Percentiles rank a stretch among this genome's conserved stretches.
Conservation (phyloP, 495 filamentous ascomycete species). For the Daldinia grandis region DNA sequence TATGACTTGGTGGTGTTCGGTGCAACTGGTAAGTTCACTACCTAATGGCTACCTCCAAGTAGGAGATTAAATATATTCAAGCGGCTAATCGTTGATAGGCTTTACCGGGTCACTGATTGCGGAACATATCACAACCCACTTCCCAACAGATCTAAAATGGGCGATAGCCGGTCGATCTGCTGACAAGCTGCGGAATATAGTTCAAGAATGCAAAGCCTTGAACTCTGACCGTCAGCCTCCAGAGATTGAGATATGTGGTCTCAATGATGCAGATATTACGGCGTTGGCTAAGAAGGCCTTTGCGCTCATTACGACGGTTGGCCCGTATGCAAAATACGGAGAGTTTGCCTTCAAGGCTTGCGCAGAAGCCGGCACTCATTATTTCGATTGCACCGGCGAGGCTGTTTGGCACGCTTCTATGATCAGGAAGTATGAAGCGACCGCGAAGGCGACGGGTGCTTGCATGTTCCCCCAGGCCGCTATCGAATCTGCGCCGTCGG, state of each 20-base stretch:
- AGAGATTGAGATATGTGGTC: slow-evolving; percentile 54
- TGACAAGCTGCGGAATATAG: slow-evolving; percentile 73
- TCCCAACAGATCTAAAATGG: slow-evolving; percentile 87
- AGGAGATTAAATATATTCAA: slow-evolving; percentile 1
- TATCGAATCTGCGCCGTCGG: slow-evolving; percentile 84
- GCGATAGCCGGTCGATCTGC: slow-evolving; percentile 84
- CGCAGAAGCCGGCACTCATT: slow-evolving; percentile 86
- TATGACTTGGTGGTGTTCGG: slow-evolving; percentile 89
- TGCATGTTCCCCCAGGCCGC: slow-evolving; percentile 89
- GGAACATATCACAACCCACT: slow-evolving; percentile 75
- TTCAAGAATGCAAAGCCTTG: slow-evolving; percentile 68
- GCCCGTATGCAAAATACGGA: slow-evolving; percentile 83
- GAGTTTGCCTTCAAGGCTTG: slow-evolving; percentile 88
- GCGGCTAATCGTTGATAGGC: slow-evolving; percentile 59
- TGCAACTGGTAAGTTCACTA: slow-evolving; percentile 59
- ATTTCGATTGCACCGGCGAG: slow-evolving; percentile 91
- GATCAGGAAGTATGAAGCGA: slow-evolving; percentile 79
- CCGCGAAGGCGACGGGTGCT: slow-evolving; percentile 76
- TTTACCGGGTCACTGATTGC: slow-evolving; percentile 85
- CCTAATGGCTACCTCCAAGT: background rate
- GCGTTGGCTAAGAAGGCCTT: slow-evolving; percentile 76
- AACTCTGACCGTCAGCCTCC: slow-evolving; percentile 70
- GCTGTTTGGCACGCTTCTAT: slow-evolving; percentile 80
- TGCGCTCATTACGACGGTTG: slow-evolving; percentile 83
- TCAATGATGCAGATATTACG: slow-evolving; percentile 70